Evolutionary conservation across 2,329 filamentous ascomycete genomes (phyloP).

Genomic region (Tolypocladium guangdongense): DNA sequence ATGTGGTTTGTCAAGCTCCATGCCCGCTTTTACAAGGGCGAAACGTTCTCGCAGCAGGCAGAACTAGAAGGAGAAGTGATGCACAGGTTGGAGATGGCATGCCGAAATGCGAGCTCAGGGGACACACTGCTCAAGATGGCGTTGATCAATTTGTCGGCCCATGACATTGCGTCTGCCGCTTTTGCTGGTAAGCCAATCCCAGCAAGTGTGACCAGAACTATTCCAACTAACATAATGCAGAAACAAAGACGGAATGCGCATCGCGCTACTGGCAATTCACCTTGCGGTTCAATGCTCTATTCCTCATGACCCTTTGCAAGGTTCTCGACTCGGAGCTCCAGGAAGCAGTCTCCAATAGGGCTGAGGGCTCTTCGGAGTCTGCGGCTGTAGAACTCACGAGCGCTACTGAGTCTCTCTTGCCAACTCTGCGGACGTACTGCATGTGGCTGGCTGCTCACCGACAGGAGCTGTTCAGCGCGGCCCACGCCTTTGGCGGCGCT

Average conservation of each 20-base stretch:
- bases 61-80: constrained; percentile 82
- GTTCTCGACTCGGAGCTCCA: constrained; percentile 58
- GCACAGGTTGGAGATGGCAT: constrained; percentile 60
- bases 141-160: constrained; percentile 77
- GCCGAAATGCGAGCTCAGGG: constrained; percentile 57
- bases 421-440: constrained; percentile 40
- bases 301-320: constrained; percentile 61
- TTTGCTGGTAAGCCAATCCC: constrained; percentile 20
- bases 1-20: constrained; percentile 82
- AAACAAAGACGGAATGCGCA: constrained; percentile 32
- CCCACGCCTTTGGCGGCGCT: constrained; percentile 31
- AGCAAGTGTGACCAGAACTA: too few species aligned
- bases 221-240: constrained; percentile 16
- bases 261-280: constrained; percentile 51
- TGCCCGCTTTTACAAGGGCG: constrained; percentile 70
- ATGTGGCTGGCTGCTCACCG: constrained; percentile 41
- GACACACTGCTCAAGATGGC: constrained; percentile 66
- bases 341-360: constrained; percentile 8
- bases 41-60: constrained; percentile 61
- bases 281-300: constrained; percentile 67
- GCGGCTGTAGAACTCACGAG: constrained; percentile 21
- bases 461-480: constrained; percentile 33
- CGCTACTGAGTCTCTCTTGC: constrained; percentile 32
- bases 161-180: constrained; percentile 48
- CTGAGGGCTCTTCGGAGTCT: constrained; percentile 9